Evolutionary conservation across 1,139 yeast genomes (phyloP), one percentile per base, ranked within the genome.

Genomic region (Wickerhamomyces sp.): DNA sequence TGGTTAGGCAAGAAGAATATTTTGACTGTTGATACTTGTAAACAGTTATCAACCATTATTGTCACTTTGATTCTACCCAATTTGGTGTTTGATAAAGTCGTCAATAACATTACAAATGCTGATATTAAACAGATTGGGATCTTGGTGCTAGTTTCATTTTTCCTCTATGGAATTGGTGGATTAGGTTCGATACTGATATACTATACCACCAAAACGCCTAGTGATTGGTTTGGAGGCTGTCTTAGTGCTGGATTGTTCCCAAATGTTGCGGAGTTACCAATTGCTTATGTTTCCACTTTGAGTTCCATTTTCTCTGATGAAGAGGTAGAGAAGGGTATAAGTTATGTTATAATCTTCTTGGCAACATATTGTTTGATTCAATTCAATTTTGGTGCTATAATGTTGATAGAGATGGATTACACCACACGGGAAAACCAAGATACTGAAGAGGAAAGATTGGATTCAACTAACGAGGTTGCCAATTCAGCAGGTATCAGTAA

Each of bases 41-140:
- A 85, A 56, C 84, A 84, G 48, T 73, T 90, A 32, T 82, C 93
- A 6, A 82, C 83, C 50, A 69, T 85, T 26, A 78, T 89, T 27
- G 78, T 90, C 35, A 73, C 83, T 11, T 78, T 86, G 14, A 68
- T 91, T 36, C 68, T 89, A 61, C 98, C 98, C 8, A 79, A 87
- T 55, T 74, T 91, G 61, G 76, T 90, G 33, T 91, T 91, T 66
- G 73, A 79, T 56, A 89, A 89, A 59, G 78, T 91, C 48, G 90
- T 91, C 1, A 61, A 75, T 6, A 82, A 87, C 57, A 75, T 91
- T 41, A 78, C 81, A 54, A 84, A 85, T 51, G 69, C 81, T 2
- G 94, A 88, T 58, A 84, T 89, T 55, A 83, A 85, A 55, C 76
- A 77, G 52, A 75, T 90, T 15, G 98, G 96, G 2, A 82, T 90